A percentile compares a stretch with the other conserved stretches of the same genome.
Evolutionary conservation across 2,329 filamentous ascomycete genomes (phyloP).

Genomic region (Calonectria hawksworthii): DNA sequence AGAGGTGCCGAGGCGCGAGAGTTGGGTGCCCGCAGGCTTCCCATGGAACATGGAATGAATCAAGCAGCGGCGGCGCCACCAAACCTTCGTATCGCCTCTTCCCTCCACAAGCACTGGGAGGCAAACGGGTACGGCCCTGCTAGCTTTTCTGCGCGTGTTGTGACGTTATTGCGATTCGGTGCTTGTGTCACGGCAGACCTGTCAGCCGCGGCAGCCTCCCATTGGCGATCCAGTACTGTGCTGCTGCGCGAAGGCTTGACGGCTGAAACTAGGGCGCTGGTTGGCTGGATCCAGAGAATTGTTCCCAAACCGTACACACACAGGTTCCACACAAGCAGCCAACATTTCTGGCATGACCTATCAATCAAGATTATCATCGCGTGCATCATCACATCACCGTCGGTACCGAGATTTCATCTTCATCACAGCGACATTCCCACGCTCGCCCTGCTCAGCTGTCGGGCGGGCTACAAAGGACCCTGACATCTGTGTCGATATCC

Average conservation of each 20-base stretch:
- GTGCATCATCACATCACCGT: slow-evolving; percentile 27
- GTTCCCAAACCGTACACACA: not conserved
- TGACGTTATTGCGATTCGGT: slow-evolving; percentile 16
- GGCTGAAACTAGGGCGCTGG: not conserved
- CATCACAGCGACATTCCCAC: not conserved
- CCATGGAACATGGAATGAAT: slow-evolving; percentile 21
- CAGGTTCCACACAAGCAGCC: slow-evolving; percentile 4
- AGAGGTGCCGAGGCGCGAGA: slow-evolving; percentile 4
- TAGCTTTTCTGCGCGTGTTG: slow-evolving; percentile 4
- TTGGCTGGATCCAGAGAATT: slow-evolving; percentile 10
- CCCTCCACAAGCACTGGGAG: not conserved
- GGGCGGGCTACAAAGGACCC: slow-evolving; percentile 1
- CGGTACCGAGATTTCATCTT: slow-evolving; percentile 6
- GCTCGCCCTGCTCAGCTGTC: not conserved
- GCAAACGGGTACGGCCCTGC: slow-evolving; percentile 14
- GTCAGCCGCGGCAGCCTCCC: slow-evolving; percentile 4
- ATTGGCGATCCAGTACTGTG: not conserved
- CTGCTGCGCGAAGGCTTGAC: slow-evolving; percentile 2
- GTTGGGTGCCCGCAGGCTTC: slow-evolving; percentile 10
- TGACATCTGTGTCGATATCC: not conserved
- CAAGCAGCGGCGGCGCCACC: slow-evolving; percentile 32
- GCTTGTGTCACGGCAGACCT: slow-evolving; percentile 7
- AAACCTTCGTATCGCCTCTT: slow-evolving; percentile 23
- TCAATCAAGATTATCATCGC: slow-evolving; percentile 10
- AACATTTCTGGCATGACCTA: slow-evolving; percentile 1